Evolutionary conservation across 257 asterid genomes (phyloP), one percentile per base, ranked within the genome.

Genomic region (Lycium ferocissimum): DNA sequence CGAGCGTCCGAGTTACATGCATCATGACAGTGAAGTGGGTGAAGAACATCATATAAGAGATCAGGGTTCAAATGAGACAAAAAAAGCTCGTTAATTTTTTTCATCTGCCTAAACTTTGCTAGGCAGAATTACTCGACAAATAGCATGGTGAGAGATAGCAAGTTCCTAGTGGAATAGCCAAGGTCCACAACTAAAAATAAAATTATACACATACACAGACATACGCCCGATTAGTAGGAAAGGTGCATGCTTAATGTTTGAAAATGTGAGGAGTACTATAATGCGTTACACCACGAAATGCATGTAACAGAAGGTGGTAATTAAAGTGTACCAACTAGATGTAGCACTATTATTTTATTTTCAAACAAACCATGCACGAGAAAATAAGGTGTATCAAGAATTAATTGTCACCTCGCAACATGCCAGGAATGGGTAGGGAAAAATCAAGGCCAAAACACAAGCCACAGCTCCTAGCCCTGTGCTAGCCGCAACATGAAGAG

Each of bases 401-500:
- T 49, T 22, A 47, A 6, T 40, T 45, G 9, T 54, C 89, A 95
- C 98, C 99, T 95, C 91, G 58, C 79, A 89, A 85, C 78, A 90
- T 38, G 98, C 98, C 17, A 95, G 63, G 49, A 84, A 86, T 0
- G 97, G 98, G 81, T 90, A 93, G 2, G 99, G 99, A 62, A 95
- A 35, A 88, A 92, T 22, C 84, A 92, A 86, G 18, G 99, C 98
- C 90, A 94, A 33, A 70, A 95, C 93, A 58, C 91, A 91, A 2
- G 97, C 95, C 35, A 22, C 90, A 45, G 88, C 94, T 12, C 98
- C 99, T 6, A 94, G 71, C 66, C 94, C 94, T 12, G 97, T 95
- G 90, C 99, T 95, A 37, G 93, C 92, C n/a, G 93, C 92, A 73
- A 95, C 87, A 13, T 86, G 97, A 35, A 94, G 20, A 0, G 97